Conservation (phyloP, 2,329 filamentous ascomycete genomes). For the Albophoma yamanashiensis region DNA sequence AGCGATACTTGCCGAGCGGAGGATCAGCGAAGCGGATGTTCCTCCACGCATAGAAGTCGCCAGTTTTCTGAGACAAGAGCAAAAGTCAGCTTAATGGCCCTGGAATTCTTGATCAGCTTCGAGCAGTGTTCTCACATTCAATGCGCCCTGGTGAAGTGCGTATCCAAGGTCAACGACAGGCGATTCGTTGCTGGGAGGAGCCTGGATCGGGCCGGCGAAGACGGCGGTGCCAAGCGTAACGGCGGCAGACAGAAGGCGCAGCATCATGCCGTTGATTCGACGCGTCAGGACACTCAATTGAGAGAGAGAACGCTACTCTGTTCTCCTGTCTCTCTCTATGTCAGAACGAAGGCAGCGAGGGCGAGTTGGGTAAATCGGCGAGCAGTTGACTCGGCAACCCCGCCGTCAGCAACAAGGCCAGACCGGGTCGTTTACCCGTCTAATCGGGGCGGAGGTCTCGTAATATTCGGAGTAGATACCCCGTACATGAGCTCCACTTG, state of each 20-base stretch:
- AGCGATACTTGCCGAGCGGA: constrained; percentile 21
- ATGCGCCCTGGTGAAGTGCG: constrained; percentile 4
- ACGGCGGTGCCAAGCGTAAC: background rate
- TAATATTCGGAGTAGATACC: background rate
- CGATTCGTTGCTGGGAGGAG: background rate
- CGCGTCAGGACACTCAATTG: background rate
- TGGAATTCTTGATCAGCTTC: background rate
- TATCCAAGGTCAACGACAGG: constrained; percentile 6
- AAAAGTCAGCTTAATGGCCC: background rate
- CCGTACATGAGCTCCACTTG: background rate
- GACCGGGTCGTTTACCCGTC: background rate
- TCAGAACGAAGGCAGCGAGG: background rate
- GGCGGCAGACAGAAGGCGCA: background rate
- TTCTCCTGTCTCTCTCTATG: background rate
- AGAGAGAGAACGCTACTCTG: background rate
- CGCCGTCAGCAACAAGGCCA: background rate
- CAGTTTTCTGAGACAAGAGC: constrained; percentile 6
- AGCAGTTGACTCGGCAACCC: background rate
- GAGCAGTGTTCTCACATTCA: background rate
- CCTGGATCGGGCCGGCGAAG: background rate
- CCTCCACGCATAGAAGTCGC: constrained; percentile 21
- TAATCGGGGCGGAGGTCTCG: background rate
- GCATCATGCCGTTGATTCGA: background rate
- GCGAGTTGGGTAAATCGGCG: background rate
- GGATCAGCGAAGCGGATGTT: constrained; percentile 25